phyloP scores from a whole-genome alignment of 768 basidiomycete species.

The Mycena alexandri region DNA sequence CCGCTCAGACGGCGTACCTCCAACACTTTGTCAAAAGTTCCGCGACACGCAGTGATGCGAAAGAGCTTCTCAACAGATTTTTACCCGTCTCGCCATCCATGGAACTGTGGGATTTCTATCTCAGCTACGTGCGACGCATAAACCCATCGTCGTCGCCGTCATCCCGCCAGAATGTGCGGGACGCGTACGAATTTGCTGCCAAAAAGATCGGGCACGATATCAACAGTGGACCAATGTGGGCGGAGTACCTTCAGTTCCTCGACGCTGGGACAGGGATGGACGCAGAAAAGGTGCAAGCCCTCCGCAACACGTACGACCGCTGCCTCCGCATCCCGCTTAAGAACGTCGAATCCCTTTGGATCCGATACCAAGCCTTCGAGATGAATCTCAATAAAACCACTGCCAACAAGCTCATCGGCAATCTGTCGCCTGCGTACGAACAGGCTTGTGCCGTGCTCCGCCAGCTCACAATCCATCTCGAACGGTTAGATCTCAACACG shows the following conservation, averaged over 20 bases:
- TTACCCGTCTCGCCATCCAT: conserved; percentile 84
- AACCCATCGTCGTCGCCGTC: conserved; percentile 65
- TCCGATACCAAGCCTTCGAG: conserved; percentile 94
- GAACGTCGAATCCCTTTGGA: conserved; percentile 94
- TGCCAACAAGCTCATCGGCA: conserved; percentile 95
- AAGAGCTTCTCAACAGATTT: conserved; percentile 89
- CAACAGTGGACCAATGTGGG: conserved; percentile 93
- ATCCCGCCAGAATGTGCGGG: conserved; percentile 82
- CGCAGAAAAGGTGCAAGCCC: conserved; percentile 94
- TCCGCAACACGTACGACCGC: conserved; percentile 93
- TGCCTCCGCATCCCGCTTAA: conserved; percentile 95
- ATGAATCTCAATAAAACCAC: conserved; percentile 90
- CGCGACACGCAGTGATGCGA: conserved; percentile 79
- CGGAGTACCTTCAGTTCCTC: conserved; percentile 92
- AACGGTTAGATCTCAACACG: conserved; percentile 62
- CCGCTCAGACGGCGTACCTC: conserved; percentile 88
- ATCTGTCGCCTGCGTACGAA: conserved; percentile 94
- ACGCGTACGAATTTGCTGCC: conserved; percentile 94
- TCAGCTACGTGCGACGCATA: conserved; percentile 89
- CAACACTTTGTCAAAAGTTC: conserved; percentile 77
- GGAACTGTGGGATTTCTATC: conserved; percentile 92
- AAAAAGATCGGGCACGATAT: conserved; percentile 92
- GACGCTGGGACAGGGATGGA: conserved; percentile 82
- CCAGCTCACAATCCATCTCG: conserved; percentile 79
- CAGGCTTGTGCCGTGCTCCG: conserved; percentile 92